These are phyloP conservation scores for Vickermania spadyakhi DNA, from an alignment of 208 protist genomes.

Conservation along the genomic window DNA sequence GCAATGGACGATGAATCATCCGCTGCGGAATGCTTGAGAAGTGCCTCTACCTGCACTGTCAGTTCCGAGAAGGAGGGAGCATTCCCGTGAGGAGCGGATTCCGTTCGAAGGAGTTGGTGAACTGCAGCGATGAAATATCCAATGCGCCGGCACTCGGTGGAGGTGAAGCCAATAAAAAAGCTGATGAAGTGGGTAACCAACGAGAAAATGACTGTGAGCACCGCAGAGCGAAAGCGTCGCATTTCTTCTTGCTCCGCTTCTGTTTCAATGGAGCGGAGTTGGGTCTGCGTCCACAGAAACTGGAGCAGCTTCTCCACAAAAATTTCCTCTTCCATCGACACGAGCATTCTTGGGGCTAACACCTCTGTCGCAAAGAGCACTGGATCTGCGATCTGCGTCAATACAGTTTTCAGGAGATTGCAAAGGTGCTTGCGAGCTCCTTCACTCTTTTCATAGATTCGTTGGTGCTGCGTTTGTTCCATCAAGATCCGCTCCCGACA, in stretches of 20 bases:
- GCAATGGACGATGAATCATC: not conserved
- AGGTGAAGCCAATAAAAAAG: conserved; percentile 62
- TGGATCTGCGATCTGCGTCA: conserved; percentile 2
- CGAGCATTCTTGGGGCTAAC: conserved; percentile 54
- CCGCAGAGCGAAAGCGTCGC: conserved; percentile 5
- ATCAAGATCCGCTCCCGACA: conserved; percentile 12
- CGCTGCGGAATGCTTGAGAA: not conserved
- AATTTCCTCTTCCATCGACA: conserved; percentile 54
- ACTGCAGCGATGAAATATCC: conserved; percentile 32
- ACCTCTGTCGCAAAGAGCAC: conserved; percentile 31
- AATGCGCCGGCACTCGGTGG: conserved; percentile 62
- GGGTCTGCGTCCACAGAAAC: conserved; percentile 27
- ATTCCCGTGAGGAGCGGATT: not conserved
- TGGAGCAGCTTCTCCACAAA: conserved; percentile 50
- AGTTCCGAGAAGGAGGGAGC: not conserved
- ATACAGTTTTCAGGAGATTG: conserved; percentile 1
- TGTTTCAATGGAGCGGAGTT: not conserved
- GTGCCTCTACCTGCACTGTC: not conserved
- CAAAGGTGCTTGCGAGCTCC: conserved; percentile 6
- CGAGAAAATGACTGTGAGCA: conserved; percentile 34
- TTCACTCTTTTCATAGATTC: conserved; percentile 13
- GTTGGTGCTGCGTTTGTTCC: conserved; percentile 34
- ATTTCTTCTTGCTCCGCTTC: not conserved
- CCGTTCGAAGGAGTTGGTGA: not conserved
- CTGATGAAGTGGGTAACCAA: conserved; percentile 38